These are phyloP conservation scores for Oryza coarctata DNA, from an alignment of 176 grass and related monocot species.

Conservation along the genomic window DNA sequence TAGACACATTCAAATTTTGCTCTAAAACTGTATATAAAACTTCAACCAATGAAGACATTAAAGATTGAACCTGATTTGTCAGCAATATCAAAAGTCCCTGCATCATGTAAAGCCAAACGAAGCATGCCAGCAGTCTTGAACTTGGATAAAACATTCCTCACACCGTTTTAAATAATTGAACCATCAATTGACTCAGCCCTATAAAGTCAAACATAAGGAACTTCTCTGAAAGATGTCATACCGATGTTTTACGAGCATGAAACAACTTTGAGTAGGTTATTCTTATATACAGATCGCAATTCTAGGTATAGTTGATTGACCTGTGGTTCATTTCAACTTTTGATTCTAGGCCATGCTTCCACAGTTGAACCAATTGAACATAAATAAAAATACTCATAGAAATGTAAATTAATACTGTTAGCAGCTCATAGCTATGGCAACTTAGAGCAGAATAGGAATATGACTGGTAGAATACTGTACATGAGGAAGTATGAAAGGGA, in stretches of 20 bases:
- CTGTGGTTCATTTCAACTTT: not conserved
- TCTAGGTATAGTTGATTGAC: not conserved
- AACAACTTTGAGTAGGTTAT: constrained; percentile 24
- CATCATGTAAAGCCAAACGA: constrained; percentile 94
- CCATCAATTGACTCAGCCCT: constrained; percentile 54
- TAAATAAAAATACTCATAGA: not conserved
- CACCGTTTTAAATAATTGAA: constrained; percentile 60
- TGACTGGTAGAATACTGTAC: constrained; percentile 11
- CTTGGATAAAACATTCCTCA: constrained; percentile 82
- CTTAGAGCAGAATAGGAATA: constrained; percentile 6
- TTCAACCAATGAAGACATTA: constrained; percentile 1
- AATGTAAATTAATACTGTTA: not conserved
- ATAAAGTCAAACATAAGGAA: constrained; percentile 10
- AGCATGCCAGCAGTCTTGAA: constrained; percentile 80
- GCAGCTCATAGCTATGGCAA: not conserved
- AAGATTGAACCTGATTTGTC: constrained; percentile 70
- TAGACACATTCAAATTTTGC: not conserved
- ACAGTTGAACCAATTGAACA: not conserved
- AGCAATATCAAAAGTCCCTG: constrained; percentile 71
- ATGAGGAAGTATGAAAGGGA: constrained; percentile 63
- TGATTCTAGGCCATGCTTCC: not conserved
- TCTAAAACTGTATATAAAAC: constrained; percentile 2
- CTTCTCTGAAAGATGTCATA: not conserved
- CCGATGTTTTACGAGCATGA: not conserved
- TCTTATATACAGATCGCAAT: constrained; percentile 5